These are phyloP conservation scores for Volvox carteri DNA, from an alignment of 163 green algal genomes.

Conservation along the genomic window DNA sequence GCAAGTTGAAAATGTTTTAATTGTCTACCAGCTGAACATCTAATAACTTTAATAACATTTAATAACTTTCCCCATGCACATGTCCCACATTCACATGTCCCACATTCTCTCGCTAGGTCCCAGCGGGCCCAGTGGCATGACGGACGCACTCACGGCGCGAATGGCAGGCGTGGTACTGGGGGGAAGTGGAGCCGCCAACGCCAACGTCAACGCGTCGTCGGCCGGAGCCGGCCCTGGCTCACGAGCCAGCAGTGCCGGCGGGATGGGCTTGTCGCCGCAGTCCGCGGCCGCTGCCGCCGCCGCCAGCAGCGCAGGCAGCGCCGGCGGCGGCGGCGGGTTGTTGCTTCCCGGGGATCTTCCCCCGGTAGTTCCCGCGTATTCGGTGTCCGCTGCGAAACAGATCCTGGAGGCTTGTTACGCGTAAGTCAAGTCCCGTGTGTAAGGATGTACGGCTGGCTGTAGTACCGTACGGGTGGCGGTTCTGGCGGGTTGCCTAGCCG, in stretches of 20 bases:
- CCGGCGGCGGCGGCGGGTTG: background rate
- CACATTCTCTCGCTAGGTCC: no score
- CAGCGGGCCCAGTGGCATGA: background rate
- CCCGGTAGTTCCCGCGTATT: conserved; percentile 26
- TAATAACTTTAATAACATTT: no score
- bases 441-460: no score
- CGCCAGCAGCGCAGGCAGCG: background rate
- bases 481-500: no score
- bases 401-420: conserved; percentile 60
- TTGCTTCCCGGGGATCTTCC: conserved; percentile 38
- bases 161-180: conserved; percentile 26
- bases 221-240: no score
- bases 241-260: background rate
- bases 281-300: background rate
- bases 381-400: conserved; percentile 55
- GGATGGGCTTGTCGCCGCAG: background rate
- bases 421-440: conserved; percentile 49
- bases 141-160: background rate
- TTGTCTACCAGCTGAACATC: no score
- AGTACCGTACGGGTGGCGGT: no score
- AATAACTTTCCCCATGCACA: no score
- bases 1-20: no score
- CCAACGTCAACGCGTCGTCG: no score
- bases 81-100: no score
- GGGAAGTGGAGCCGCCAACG: background rate